Conservation (phyloP, 2,329 filamentous ascomycete genomes). For the Neofusicoccum umdonicola region DNA sequence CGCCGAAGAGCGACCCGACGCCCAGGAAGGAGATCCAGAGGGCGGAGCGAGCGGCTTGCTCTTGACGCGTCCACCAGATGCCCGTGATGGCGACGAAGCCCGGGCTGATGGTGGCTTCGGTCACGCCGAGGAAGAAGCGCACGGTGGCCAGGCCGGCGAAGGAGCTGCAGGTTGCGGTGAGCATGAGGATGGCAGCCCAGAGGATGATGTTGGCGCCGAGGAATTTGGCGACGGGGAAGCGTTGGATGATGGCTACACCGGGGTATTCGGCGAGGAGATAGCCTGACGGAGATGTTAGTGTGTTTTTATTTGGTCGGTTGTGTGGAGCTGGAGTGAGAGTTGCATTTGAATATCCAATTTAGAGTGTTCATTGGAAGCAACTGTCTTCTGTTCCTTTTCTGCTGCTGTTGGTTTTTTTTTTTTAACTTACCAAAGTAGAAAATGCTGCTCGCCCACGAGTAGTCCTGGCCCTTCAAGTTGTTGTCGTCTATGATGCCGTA, state of each 20-base stretch:
- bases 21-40: conserved; percentile 61
- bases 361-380: too few species aligned
- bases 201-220: conserved; percentile 49
- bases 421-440: conserved; percentile 15
- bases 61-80: conserved; percentile 61
- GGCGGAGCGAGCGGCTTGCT: conserved; percentile 54
- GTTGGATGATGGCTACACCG: conserved; percentile 62
- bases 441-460: conserved; percentile 21
- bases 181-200: conserved; percentile 56
- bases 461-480: conserved; percentile 21
- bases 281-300: neutral
- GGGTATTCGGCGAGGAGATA: conserved; percentile 52
- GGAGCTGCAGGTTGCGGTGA: conserved; percentile 59
- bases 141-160: conserved; percentile 62
- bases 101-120: conserved; percentile 56
- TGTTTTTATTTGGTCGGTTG: conserved; percentile 23
- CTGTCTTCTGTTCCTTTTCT: too few species aligned
- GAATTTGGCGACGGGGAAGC: conserved; percentile 51
- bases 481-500: conserved; percentile 21
- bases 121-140: conserved; percentile 65
- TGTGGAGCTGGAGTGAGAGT: conserved; percentile 55
- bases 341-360: neutral
- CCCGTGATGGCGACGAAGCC: conserved; percentile 51
- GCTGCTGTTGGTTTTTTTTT: too few species aligned
- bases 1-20: conserved; percentile 43